These are phyloP conservation scores for Umbelopsis sp. DNA, from an alignment of 192 early-diverging fungal genomes.

Conservation along the genomic window DNA sequence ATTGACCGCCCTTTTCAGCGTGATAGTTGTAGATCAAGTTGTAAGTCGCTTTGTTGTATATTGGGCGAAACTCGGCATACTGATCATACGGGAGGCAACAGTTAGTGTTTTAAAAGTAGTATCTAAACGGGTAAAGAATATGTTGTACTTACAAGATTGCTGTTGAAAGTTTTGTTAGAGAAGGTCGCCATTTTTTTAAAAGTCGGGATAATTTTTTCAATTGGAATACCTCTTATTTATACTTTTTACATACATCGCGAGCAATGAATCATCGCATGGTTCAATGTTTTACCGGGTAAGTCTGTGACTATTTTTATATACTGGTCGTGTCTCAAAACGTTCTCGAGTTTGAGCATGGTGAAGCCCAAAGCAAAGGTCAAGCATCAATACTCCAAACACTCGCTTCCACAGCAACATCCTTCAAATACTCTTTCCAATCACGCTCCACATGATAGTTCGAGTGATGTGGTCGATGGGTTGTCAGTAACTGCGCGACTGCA, in stretches of 20 bases:
- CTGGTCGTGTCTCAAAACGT: not conserved
- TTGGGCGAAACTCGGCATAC: slow-evolving; percentile 9
- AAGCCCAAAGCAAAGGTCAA: not conserved
- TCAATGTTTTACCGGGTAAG: not conserved
- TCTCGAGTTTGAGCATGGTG: not conserved
- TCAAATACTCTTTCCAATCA: not conserved
- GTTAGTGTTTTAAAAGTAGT: too few relatives aligned
- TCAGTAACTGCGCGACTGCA: not conserved
- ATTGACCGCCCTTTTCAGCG: slow-evolving; percentile 30
- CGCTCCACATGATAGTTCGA: not conserved
- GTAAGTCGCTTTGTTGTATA: slow-evolving; percentile 7
- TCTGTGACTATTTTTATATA: not conserved
- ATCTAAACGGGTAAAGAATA: not conserved
- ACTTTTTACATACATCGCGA: not conserved
- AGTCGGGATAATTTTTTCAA: not conserved
- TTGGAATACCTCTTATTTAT: not conserved
- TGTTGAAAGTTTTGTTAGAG: slow-evolving; percentile 9
- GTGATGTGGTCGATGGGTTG: not conserved
- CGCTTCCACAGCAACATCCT: not conserved
- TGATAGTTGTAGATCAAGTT: slow-evolving; percentile 43
- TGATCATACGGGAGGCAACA: not conserved
- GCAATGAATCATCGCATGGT: not conserved
- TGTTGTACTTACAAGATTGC: not conserved
- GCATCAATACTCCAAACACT: not conserved
- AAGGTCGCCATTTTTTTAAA: not conserved